Evolutionary conservation across 2,329 filamentous ascomycete genomes (phyloP).

Genomic region (Alternaria angustiovoidea): DNA sequence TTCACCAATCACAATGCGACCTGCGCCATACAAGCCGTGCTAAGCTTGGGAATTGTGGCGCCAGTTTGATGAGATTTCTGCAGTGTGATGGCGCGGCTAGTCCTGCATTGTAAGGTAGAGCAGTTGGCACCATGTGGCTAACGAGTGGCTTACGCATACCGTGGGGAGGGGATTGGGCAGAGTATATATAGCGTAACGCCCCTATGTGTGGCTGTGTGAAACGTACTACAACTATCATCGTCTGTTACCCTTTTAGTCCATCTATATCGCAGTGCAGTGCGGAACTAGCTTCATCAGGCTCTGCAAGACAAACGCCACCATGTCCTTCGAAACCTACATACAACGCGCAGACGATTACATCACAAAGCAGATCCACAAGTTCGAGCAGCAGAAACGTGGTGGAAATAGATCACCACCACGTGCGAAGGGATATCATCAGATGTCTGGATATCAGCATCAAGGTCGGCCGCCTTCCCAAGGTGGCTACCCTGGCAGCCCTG

Average conservation of each 20-base stretch:
- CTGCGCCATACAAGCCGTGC: slow-evolving; percentile 14
- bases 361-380: slow-evolving; percentile 27
- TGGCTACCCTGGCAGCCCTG: slow-evolving; percentile 10
- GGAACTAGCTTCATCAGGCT: not conserved
- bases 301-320: slow-evolving; percentile 5
- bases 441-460: slow-evolving; percentile 9
- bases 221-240: not conserved
- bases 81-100: slow-evolving; percentile 18
- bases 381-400: slow-evolving; percentile 24
- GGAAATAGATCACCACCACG: slow-evolving; percentile 12
- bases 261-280: not conserved
- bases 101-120: slow-evolving; percentile 19
- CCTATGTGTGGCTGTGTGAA: slow-evolving; percentile 16
- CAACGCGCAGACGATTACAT: slow-evolving; percentile 28
- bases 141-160: slow-evolving; percentile 23
- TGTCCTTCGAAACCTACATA: slow-evolving; percentile 24
- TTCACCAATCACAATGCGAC: slow-evolving; percentile 14
- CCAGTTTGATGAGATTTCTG: slow-evolving; percentile 8
- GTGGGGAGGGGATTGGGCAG: slow-evolving; percentile 6
- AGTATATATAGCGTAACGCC: slow-evolving; percentile 15
- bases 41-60: slow-evolving; percentile 11
- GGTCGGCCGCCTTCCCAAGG: slow-evolving; percentile 7
- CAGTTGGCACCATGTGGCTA: slow-evolving; percentile 13
- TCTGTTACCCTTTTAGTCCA: slow-evolving; percentile 1
- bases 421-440: slow-evolving; percentile 16